Percentiles rank a stretch among this genome's conserved stretches.
phyloP scores from a whole-genome alignment of 2,329 filamentous ascomycete genomes.

The Sclerotinia subarctica region DNA sequence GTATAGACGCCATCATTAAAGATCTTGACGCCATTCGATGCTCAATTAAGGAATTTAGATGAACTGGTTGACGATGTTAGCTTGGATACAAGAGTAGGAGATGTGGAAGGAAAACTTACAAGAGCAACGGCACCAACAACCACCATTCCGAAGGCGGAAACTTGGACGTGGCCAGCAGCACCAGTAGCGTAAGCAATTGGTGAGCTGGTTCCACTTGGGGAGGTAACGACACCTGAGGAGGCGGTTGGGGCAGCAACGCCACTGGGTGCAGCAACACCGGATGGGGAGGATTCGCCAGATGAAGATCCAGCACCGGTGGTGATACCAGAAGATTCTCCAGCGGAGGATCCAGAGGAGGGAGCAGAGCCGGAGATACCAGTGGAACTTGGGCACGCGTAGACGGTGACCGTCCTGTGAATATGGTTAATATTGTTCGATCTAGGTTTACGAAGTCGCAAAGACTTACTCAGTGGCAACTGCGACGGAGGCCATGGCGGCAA shows the following conservation, averaged over 20 bases:
- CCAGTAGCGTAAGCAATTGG: conserved; percentile 36
- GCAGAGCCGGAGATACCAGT: conserved; percentile 24
- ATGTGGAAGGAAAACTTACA: conserved; percentile 28
- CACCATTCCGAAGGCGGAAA: conserved; percentile 36
- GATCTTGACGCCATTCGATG: conserved; percentile 28
- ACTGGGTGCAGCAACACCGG: conserved; percentile 25
- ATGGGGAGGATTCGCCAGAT: conserved; percentile 3
- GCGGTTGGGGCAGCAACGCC: conserved; percentile 24
- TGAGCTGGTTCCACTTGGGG: conserved; percentile 29
- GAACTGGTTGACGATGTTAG: conserved; percentile 32
- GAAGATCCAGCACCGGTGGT: background rate
- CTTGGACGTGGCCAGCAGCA: conserved; percentile 34
- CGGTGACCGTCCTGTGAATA: conserved; percentile 33
- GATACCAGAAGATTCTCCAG: conserved; percentile 17
- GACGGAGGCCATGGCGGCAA: conserved; percentile 36
- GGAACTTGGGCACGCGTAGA: conserved; percentile 31
- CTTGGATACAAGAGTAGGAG: background rate
- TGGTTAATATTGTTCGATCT: conserved; percentile 22
- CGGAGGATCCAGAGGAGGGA: conserved; percentile 22
- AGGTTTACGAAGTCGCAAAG: background rate
- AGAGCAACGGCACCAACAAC: conserved; percentile 39
- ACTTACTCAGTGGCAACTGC: conserved; percentile 32
- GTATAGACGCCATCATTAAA: conserved; percentile 24
- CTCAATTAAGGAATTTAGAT: conserved; percentile 33
- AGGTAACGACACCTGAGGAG: conserved; percentile 30